Evolutionary conservation across 805 yeast genomes (phyloP).

Genomic region (Starmerella vaccinii): DNA sequence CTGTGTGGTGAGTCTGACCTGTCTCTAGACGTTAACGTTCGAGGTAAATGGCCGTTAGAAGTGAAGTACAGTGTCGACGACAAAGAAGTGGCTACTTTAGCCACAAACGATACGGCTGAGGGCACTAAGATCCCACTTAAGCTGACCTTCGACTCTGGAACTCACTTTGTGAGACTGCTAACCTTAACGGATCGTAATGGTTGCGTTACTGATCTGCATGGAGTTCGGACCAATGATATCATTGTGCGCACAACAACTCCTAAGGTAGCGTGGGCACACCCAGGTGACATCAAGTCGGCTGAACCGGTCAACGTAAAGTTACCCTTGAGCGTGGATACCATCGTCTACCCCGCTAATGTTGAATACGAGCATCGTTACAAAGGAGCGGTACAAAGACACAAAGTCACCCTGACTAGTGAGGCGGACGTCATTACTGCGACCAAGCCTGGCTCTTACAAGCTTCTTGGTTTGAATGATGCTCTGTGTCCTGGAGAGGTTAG

Average conservation of each 20-base stretch:
- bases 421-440: conserved; percentile 29
- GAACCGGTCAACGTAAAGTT: conserved; percentile 33
- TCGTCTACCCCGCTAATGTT: conserved; percentile 17
- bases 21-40: conserved; percentile 47
- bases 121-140: conserved; percentile 5
- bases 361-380: conserved; percentile 9
- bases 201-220: conserved; percentile 60
- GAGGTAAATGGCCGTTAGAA: conserved; percentile 72
- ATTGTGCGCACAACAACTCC: conserved; percentile 65
- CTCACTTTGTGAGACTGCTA: conserved; percentile 52
- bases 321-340: background rate
- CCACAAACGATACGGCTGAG: conserved; percentile 33
- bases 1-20: conserved; percentile 20
- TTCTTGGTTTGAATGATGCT: conserved; percentile 40
- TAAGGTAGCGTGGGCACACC: conserved; percentile 38
- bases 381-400: background rate
- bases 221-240: conserved; percentile 53
- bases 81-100: background rate
- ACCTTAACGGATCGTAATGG: conserved; percentile 65
- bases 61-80: conserved; percentile 51
- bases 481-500: conserved; percentile 42
- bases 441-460: conserved; percentile 41
- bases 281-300: conserved; percentile 29
- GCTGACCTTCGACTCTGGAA: conserved; percentile 45
- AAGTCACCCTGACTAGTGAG: background rate